Conservation (phyloP, 2,329 filamentous ascomycete species). For the Emergomyces orientalis region DNA sequence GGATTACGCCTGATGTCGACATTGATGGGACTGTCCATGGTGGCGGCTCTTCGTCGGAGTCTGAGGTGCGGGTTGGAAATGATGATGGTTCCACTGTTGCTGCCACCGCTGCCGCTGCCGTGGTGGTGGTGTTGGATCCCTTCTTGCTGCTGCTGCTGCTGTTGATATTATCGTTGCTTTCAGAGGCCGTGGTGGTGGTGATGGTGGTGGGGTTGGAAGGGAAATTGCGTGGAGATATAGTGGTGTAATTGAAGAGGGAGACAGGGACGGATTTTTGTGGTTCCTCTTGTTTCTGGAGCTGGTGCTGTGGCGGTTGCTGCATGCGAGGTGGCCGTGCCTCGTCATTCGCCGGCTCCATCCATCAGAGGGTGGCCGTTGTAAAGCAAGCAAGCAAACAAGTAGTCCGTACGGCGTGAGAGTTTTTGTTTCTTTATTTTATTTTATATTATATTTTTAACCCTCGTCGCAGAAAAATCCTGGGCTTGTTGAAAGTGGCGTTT, state of each 20-base stretch:
- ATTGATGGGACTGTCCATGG: neutral
- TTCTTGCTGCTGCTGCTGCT: neutral
- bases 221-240: neutral
- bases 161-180: neutral
- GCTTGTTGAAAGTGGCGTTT: no score
- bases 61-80: neutral
- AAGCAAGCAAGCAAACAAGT: neutral
- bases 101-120: neutral
- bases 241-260: constrained; percentile 2
- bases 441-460: neutral
- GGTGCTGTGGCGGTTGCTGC: constrained; percentile 14
- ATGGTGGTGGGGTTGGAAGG: neutral
- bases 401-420: neutral
- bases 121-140: neutral
- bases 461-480: no score
- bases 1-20: constrained; percentile 27
- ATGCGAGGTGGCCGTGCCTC: constrained; percentile 27
- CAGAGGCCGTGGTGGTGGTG: neutral
- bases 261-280: neutral
- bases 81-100: neutral
- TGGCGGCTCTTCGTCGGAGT: neutral
- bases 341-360: constrained; percentile 36
- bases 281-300: neutral
- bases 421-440: neutral
- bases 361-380: constrained; percentile 22